Conservation (phyloP, 768 basidiomycete genomes). For the Phanerochaete carnosa region DNA sequence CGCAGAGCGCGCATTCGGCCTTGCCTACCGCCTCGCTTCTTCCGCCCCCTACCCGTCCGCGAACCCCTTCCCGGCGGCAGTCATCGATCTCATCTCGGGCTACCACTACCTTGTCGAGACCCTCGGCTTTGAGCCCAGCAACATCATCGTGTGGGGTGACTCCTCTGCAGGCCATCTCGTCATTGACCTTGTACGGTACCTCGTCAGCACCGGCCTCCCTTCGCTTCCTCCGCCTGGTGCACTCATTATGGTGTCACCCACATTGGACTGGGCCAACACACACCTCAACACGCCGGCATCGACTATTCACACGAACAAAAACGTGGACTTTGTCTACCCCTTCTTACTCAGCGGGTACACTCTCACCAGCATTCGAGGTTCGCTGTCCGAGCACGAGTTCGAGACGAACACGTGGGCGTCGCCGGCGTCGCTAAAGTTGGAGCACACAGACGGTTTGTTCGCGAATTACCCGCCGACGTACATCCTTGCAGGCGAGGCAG, state of each 20-base stretch:
- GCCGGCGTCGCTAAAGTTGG: constrained; percentile 10
- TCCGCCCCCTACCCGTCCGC: constrained; percentile 22
- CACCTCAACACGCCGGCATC: no score
- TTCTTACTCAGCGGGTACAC: constrained; percentile 4
- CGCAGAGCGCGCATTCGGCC: constrained; percentile 26
- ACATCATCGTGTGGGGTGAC: constrained; percentile 49
- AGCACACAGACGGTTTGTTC: constrained; percentile 13
- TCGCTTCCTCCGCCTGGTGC: constrained; percentile 24
- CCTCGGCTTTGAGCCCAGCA: constrained; percentile 36
- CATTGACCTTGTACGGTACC: not conserved
- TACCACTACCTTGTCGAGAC: constrained; percentile 44
- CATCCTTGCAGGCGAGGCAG: constrained; percentile 24
- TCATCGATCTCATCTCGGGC: constrained; percentile 49
- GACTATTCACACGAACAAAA: not conserved
- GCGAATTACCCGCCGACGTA: constrained; percentile 22
- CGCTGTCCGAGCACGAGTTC: not conserved
- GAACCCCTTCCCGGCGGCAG: constrained; percentile 47
- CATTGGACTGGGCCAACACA: constrained; percentile 14
- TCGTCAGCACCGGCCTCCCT: constrained; percentile 18
- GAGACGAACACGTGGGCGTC: constrained; percentile 14
- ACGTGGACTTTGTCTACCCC: constrained; percentile 3
- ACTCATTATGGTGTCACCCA: constrained; percentile 33
- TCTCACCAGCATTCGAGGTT: constrained; percentile 1
- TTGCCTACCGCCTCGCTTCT: constrained; percentile 46
- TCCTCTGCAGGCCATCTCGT: constrained; percentile 53